phyloP scores from a whole-genome alignment of 75 land plant species.

The Chamaecyparis obtusa region DNA sequence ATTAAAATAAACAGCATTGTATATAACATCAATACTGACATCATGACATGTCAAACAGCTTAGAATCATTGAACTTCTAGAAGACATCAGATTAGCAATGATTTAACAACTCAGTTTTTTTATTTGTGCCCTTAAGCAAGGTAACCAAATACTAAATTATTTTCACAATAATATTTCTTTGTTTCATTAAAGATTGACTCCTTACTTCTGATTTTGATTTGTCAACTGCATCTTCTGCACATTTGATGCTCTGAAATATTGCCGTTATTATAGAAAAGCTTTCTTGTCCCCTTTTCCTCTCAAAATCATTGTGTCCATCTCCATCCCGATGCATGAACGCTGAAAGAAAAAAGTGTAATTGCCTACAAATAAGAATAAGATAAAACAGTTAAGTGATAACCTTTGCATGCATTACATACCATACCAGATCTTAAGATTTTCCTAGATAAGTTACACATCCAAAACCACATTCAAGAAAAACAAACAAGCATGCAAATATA shows the following conservation, averaged over 20 bases:
- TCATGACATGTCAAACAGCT: background rate
- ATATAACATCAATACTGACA: background rate
- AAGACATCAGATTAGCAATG: background rate
- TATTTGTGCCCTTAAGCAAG: background rate
- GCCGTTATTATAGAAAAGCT: constrained; percentile 42
- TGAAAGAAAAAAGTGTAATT: constrained; percentile 65
- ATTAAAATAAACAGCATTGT: background rate
- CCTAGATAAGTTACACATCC: background rate
- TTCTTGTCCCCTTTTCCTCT: constrained; percentile 35
- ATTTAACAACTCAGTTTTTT: background rate
- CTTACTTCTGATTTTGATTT: constrained; percentile 51
- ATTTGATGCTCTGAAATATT: constrained; percentile 68
- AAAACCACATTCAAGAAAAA: background rate
- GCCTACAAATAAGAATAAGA: constrained; percentile 44
- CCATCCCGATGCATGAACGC: constrained; percentile 59
- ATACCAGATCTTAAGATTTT: background rate
- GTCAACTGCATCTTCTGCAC: constrained; percentile 68
- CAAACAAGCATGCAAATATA: background rate
- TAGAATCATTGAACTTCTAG: background rate
- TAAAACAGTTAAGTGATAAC: background rate
- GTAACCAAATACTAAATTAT: background rate
- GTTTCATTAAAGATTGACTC: background rate
- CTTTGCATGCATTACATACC: background rate
- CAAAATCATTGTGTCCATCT: constrained; percentile 33
- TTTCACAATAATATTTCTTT: background rate